Evolutionary conservation across 176 grass and related monocot genomes (phyloP).

Genomic region (Dendrocalamus sinicus): DNA sequence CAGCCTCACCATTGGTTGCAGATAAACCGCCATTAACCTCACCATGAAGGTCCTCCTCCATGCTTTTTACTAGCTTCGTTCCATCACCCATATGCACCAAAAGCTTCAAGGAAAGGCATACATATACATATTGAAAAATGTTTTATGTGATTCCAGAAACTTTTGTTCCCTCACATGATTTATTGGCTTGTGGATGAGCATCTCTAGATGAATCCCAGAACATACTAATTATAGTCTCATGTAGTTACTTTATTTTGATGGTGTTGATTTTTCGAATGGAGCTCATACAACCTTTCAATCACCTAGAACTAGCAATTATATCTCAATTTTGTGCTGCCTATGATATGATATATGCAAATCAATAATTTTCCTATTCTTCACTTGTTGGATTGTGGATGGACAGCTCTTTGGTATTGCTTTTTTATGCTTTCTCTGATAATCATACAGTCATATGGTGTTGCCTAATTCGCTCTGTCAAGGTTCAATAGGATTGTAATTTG

Average conservation of each 20-base stretch:
- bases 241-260: not conserved
- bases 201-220: not conserved
- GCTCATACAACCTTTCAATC: not conserved
- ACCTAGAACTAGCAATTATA: not conserved
- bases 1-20: too few species aligned
- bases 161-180: not conserved
- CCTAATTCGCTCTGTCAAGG: not conserved
- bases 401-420: not conserved
- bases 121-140: not conserved
- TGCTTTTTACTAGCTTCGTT: not conserved
- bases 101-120: not conserved
- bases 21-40: not conserved
- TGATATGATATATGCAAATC: not conserved
- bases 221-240: not conserved
- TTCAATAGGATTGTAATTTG: not conserved
- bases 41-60: not conserved
- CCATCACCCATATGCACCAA: not conserved
- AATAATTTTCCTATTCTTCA: not conserved
- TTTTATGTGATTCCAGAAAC: not conserved
- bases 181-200: not conserved
- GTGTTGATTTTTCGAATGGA: not conserved
- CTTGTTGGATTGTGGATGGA: not conserved
- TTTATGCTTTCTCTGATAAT: not conserved
- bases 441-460: not conserved
- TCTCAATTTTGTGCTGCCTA: not conserved